Evolutionary conservation across 108 stramenopile genomes (phyloP).

Genomic region (Nitzschia inconspicua): DNA sequence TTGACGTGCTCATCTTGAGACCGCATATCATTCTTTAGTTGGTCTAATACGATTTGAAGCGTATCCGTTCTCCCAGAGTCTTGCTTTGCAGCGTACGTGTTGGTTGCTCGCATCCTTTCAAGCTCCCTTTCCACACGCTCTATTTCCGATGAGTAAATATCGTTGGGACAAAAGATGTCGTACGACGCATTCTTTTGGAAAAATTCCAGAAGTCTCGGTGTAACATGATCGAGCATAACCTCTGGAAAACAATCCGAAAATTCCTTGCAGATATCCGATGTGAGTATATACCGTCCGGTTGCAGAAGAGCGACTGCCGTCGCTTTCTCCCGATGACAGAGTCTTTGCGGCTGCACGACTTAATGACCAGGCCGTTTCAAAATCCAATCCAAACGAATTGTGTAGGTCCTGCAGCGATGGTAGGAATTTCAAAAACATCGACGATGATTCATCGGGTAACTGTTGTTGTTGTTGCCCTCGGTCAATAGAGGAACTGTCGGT

Average conservation of each 20-base stretch:
- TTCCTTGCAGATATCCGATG: conserved; percentile 4
- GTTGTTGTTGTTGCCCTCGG: conserved; percentile 1
- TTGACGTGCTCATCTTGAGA: conserved; percentile 63
- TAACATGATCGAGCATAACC: conserved; percentile 47
- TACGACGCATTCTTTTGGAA: conserved; percentile 68
- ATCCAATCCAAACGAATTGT: conserved; percentile 51
- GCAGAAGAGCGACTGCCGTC: conserved; percentile 1
- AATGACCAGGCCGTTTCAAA: conserved; percentile 68
- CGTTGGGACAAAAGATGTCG: conserved; percentile 74
- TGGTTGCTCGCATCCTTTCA: conserved; percentile 46
- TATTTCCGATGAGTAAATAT: conserved; percentile 61
- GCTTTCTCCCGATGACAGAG: conserved; percentile 30
- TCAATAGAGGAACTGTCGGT: conserved; percentile 24
- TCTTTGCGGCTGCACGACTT: conserved; percentile 26
- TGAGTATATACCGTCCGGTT: conserved; percentile 1
- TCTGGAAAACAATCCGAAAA: conserved; percentile 29
- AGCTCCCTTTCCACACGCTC: conserved; percentile 63
- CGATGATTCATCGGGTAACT: conserved; percentile 15
- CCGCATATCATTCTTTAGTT: conserved; percentile 51
- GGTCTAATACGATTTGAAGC: conserved; percentile 36
- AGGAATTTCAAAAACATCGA: conserved; percentile 51
- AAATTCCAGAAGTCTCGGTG: conserved; percentile 54
- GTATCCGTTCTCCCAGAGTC: conserved; percentile 43
- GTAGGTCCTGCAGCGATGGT: conserved; percentile 55
- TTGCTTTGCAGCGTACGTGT: conserved; percentile 39